Evolutionary conservation across 495 filamentous ascomycete species (phyloP).

Genomic region (Zalerion maritima): DNA sequence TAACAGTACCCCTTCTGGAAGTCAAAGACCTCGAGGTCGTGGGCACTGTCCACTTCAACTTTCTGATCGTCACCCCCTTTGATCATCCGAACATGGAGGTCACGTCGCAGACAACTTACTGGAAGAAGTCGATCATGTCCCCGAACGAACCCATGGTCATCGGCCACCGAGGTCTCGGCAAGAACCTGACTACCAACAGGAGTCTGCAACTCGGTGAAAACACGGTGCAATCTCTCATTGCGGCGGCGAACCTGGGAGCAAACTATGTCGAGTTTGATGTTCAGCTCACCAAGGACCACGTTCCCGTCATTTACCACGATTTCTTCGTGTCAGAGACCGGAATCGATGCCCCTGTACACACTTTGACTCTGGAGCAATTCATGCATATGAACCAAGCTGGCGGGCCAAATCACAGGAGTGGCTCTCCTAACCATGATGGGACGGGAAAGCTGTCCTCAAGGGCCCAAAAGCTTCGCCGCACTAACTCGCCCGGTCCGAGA

Average conservation of each 20-base stretch:
- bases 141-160: constrained; percentile 75
- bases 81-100: constrained; percentile 85
- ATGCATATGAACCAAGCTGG: constrained; percentile 57
- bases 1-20: constrained; percentile 75
- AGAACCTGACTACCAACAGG: constrained; percentile 67
- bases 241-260: constrained; percentile 84
- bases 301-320: constrained; percentile 98
- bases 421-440: constrained; percentile 30
- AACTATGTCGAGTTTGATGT: constrained; percentile 92
- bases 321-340: constrained; percentile 98
- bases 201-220: constrained; percentile 94
- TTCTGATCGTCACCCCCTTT: constrained; percentile 88
- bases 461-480: no score
- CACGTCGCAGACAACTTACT: constrained; percentile 82
- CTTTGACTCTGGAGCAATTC: constrained; percentile 87
- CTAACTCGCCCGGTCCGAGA: constrained; percentile 21
- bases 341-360: constrained; percentile 93
- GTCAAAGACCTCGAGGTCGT: constrained; percentile 78
- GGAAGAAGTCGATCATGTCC: constrained; percentile 54
- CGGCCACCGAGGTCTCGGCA: constrained; percentile 84
- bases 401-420: no score
- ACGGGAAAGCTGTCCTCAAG: no score
- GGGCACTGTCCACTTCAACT: constrained; percentile 90
- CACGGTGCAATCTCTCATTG: constrained; percentile 87
- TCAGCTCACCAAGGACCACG: constrained; percentile 94